Evolutionary conservation across 208 protist genomes (phyloP).

Genomic region (Leishmania major): DNA sequence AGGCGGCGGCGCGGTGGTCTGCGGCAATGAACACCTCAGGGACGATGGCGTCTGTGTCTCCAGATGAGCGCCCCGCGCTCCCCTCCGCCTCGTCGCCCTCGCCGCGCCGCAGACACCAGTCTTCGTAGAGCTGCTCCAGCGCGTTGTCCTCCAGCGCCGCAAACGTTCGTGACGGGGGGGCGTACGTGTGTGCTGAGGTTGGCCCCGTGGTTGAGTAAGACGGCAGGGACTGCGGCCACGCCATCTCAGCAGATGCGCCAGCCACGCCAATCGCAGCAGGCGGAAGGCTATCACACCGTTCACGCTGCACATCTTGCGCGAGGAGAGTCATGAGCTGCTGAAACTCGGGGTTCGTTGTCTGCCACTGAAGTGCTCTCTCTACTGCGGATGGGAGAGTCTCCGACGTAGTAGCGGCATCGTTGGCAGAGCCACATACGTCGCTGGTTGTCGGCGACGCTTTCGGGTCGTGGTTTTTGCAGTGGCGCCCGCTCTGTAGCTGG

Average conservation of each 20-base stretch:
- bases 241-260: not conserved
- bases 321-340: conserved; percentile 51
- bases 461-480: not conserved
- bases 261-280: not conserved
- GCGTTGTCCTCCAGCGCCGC: conserved; percentile 57
- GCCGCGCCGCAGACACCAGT: conserved; percentile 34
- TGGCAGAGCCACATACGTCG: not conserved
- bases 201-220: not conserved
- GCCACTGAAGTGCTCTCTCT: conserved; percentile 9
- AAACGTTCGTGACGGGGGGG: conserved; percentile 53
- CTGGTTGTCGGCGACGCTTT: not conserved
- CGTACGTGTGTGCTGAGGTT: conserved; percentile 12
- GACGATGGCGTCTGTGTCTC: conserved; percentile 6
- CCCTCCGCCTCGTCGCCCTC: conserved; percentile 10
- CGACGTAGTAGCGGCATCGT: not conserved
- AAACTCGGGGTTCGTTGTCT: conserved; percentile 39
- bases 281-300: conserved; percentile 9
- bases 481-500: not conserved
- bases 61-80: not conserved
- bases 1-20: conserved; percentile 68
- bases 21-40: conserved; percentile 61
- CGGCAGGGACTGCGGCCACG: not conserved
- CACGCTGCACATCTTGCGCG: conserved; percentile 38
- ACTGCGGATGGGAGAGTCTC: not conserved
- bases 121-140: conserved; percentile 70